A percentile compares a stretch with the other conserved stretches of the same genome.
These are phyloP conservation scores for Sonneratia alba DNA, from an alignment of 345 rosid species.

Conservation along the genomic window DNA sequence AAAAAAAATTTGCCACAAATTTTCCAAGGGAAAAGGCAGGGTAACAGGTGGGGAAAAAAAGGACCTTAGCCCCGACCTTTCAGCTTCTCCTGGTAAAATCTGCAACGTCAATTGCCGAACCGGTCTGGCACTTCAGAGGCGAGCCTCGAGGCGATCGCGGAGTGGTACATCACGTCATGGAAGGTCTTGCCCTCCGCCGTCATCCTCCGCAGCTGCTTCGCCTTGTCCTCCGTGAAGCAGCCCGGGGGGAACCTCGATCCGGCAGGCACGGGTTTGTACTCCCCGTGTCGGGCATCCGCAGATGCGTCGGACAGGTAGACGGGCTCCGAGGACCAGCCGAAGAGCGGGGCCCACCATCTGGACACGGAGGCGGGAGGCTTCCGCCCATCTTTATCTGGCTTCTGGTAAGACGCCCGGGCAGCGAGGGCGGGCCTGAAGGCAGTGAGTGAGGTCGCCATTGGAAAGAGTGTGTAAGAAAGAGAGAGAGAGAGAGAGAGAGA, in stretches of 20 bases:
- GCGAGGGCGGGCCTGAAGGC: neutral
- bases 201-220: slow-evolving; percentile 7
- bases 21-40: too few relatives aligned
- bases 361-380: neutral
- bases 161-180: slow-evolving; percentile 9
- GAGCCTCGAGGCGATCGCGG: slow-evolving; percentile 9
- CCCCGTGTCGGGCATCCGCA: neutral
- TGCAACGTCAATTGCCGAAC: neutral
- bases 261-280: neutral
- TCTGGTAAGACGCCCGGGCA: neutral
- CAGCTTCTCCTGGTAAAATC: neutral
- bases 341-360: slow-evolving; percentile 4
- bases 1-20: too few relatives aligned
- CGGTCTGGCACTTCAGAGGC: neutral
- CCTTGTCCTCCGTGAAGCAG: slow-evolving; percentile 6
- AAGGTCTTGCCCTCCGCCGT: slow-evolving; percentile 3
- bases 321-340: neutral
- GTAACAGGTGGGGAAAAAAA: too few relatives aligned
- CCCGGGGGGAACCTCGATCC: slow-evolving; percentile 1
- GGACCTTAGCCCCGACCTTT: neutral
- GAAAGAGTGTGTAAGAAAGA: neutral
- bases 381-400: neutral
- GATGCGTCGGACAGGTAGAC: too few relatives aligned
- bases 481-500: neutral
- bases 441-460: neutral